Evolutionary conservation across 2,329 filamentous ascomycete genomes (phyloP).

Genomic region (Aspergillus fumigatus): DNA sequence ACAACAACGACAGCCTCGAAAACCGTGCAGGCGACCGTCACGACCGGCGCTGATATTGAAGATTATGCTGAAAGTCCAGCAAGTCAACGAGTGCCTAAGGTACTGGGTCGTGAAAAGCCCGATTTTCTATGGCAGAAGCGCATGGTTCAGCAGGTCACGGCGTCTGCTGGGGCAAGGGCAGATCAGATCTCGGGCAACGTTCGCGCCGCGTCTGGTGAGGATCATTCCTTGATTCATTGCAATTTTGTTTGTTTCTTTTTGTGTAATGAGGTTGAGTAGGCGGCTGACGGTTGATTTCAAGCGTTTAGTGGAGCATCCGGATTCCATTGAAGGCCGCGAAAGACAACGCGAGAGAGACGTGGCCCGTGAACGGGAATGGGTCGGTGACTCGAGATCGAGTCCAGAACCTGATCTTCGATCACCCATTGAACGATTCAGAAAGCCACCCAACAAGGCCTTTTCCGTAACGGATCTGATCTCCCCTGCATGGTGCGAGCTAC

Average conservation of each 20-base stretch:
- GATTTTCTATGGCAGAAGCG: slow-evolving; percentile 23
- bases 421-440: slow-evolving; percentile 74
- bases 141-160: slow-evolving; percentile 12
- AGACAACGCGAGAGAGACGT: slow-evolving; percentile 28
- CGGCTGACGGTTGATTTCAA: slow-evolving; percentile 57
- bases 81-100: slow-evolving; percentile 36
- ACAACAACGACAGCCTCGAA: slow-evolving; percentile 1
- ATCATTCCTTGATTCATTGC: slow-evolving; percentile 7
- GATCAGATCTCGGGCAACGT: slow-evolving; percentile 22
- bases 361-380: slow-evolving; percentile 24
- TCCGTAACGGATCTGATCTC: slow-evolving; percentile 85
- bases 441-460: slow-evolving; percentile 69
- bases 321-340: slow-evolving; percentile 33
- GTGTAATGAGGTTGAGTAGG: neutral
- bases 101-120: slow-evolving; percentile 38
- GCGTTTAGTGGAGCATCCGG: slow-evolving; percentile 56
- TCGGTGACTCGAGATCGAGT: slow-evolving; percentile 9
- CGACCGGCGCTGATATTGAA: slow-evolving; percentile 38
- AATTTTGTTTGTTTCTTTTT: slow-evolving; percentile 40
- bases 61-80: slow-evolving; percentile 39
- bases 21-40: slow-evolving; percentile 5
- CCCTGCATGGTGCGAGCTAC: slow-evolving; percentile 92
- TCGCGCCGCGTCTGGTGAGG: slow-evolving; percentile 29
- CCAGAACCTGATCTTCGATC: slow-evolving; percentile 45
- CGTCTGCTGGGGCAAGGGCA: slow-evolving; percentile 22